Conservation (phyloP, 2,329 filamentous ascomycete species). For the Phyllosticta paracitricarpa region DNA sequence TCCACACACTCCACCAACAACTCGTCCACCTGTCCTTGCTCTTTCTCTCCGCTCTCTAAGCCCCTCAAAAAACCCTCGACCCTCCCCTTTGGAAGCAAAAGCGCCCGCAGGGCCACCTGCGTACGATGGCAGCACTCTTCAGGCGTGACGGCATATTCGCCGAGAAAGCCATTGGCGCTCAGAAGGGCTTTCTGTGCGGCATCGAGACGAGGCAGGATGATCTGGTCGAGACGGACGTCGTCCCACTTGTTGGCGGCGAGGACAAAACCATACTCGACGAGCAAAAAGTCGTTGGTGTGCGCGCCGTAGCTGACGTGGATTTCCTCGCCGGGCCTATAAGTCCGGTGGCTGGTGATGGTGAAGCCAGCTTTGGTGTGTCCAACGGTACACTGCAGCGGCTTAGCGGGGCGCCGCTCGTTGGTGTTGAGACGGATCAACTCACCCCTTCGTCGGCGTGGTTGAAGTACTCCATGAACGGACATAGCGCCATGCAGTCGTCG, state of each 20-base stretch:
- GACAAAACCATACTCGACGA: slow-evolving; percentile 55
- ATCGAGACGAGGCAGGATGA: slow-evolving; percentile 30
- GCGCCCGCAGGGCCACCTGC: slow-evolving; percentile 32
- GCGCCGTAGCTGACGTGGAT: slow-evolving; percentile 59
- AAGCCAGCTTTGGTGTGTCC: slow-evolving; percentile 43
- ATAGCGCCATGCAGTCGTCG: slow-evolving; percentile 56
- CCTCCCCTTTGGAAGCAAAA: slow-evolving; percentile 18
- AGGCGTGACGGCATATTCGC: slow-evolving; percentile 20
- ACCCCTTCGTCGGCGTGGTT: slow-evolving; percentile 41
- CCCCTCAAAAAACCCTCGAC: slow-evolving; percentile 21
- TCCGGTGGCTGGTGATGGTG: slow-evolving; percentile 41
- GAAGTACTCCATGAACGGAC: slow-evolving; percentile 65
- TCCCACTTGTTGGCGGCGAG: slow-evolving; percentile 29
- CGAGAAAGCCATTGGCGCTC: slow-evolving; percentile 34
- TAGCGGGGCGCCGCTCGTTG: background rate
- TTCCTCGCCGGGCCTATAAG: slow-evolving; percentile 51
- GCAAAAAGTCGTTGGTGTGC: slow-evolving; percentile 62
- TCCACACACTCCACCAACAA: slow-evolving; percentile 25
- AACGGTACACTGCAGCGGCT: slow-evolving; percentile 40
- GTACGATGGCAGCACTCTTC: slow-evolving; percentile 35
- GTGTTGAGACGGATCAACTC: slow-evolving; percentile 7
- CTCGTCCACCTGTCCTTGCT: slow-evolving; percentile 28
- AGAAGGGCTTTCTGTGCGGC: slow-evolving; percentile 24
- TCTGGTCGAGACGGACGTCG: slow-evolving; percentile 31
- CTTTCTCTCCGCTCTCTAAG: slow-evolving; percentile 21